These are phyloP conservation scores for Geotrichum restrictum DNA, from an alignment of 1,139 yeast genomes.

Conservation along the genomic window DNA sequence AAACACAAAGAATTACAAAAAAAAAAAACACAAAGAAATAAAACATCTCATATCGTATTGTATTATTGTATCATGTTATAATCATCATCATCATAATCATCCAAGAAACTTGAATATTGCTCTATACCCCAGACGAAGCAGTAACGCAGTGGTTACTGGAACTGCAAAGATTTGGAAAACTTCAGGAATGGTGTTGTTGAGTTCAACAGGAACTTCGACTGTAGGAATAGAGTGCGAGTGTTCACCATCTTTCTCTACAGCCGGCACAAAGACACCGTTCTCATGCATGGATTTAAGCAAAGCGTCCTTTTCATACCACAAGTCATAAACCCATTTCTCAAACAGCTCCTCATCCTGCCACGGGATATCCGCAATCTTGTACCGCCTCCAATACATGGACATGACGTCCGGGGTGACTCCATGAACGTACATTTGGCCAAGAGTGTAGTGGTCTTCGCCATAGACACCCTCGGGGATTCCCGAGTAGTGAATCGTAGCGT, in stretches of 20 bases:
- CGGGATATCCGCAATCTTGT: slow-evolving; percentile 61
- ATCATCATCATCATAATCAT: not conserved
- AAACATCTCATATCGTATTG: too few species aligned
- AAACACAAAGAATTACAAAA: too few species aligned
- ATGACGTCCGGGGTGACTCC: slow-evolving; percentile 71
- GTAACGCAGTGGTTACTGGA: slow-evolving; percentile 15
- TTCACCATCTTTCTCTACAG: not conserved
- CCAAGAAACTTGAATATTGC: slow-evolving; percentile 3
- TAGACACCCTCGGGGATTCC: slow-evolving; percentile 58
- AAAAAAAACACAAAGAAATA: too few species aligned
- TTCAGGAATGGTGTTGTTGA: slow-evolving; percentile 10
- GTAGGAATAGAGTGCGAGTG: not conserved
- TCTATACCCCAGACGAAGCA: slow-evolving; percentile 11
- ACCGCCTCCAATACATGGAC: slow-evolving; percentile 59
- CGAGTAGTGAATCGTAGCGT: slow-evolving; percentile 76
- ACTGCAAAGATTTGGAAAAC: slow-evolving; percentile 15
- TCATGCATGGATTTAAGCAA: slow-evolving; percentile 57
- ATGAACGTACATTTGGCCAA: slow-evolving; percentile 57
- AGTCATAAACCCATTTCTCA: slow-evolving; percentile 66
- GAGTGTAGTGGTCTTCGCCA: slow-evolving; percentile 75
- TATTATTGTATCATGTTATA: too few species aligned
- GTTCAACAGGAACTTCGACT: slow-evolving; percentile 11
- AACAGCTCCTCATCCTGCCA: slow-evolving; percentile 53
- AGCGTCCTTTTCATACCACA: slow-evolving; percentile 80
- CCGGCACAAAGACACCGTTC: slow-evolving; percentile 51